A percentile compares a stretch with the other conserved stretches of the same genome.
These are phyloP conservation scores for Clitocybe nebularis DNA, from an alignment of 1,284 basidiomycete genomes.

Conservation along the genomic window DNA sequence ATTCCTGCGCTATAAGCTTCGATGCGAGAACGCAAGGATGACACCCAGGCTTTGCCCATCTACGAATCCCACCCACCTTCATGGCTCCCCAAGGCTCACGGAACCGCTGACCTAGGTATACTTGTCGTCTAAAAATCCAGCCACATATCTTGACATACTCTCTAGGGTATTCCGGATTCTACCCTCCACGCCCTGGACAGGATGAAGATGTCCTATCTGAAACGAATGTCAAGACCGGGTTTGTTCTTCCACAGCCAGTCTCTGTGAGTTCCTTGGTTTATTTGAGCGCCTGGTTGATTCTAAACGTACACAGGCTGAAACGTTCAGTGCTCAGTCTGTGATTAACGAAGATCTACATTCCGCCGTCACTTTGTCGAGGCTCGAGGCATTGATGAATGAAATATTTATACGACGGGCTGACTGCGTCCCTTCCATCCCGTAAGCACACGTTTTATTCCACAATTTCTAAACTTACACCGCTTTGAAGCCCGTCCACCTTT, in stretches of 20 bases:
- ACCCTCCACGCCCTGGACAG: conserved; percentile 79
- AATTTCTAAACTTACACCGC: conserved; percentile 4
- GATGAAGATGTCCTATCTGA: conserved; percentile 84
- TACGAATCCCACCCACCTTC: conserved; percentile 67
- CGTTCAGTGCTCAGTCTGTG: conserved; percentile 52
- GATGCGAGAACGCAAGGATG: conserved; percentile 31
- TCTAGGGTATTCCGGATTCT: conserved; percentile 57
- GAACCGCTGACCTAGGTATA: conserved; percentile 64
- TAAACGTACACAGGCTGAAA: conserved; percentile 54
- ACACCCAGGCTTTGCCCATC: conserved; percentile 36
- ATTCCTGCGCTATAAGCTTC: conserved; percentile 14
- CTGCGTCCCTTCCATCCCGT: conserved; percentile 58
- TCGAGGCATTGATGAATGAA: conserved; percentile 80
- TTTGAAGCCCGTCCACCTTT: conserved; percentile 66
- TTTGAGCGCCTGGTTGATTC: no score
- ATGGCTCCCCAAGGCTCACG: conserved; percentile 68
- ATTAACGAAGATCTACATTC: conserved; percentile 51
- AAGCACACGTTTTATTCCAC: conserved; percentile 24
- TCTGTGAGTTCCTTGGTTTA: conserved; percentile 55
- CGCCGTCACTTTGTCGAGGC: conserved; percentile 54
- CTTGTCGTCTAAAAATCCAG: conserved; percentile 1
- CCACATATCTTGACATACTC: conserved; percentile 7
- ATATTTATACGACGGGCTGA: conserved; percentile 67
- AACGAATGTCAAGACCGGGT: conserved; percentile 77
- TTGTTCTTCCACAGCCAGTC: conserved; percentile 56